phyloP scores from a whole-genome alignment of 257 asterid species.

The Forsythia viridissima region DNA sequence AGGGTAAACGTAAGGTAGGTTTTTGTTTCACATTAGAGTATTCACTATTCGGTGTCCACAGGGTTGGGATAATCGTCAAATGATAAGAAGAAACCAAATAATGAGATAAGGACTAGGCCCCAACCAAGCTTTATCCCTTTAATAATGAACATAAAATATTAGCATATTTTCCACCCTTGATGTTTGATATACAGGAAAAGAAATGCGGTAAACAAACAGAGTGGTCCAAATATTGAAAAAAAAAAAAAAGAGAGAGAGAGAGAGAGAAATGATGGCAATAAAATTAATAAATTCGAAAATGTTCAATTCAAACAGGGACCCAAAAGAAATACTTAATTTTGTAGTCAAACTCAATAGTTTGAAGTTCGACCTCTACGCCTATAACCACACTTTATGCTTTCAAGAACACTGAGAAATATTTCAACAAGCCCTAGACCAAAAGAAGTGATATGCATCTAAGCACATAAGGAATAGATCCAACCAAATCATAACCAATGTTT shows the following conservation, averaged over 20 bases:
- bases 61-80: not conserved
- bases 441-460: not conserved
- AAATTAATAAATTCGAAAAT: not conserved
- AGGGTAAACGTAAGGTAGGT: conserved; percentile 11
- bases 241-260: not conserved
- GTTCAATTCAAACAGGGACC: not conserved
- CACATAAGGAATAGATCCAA: not conserved
- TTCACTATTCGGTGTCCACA: not conserved
- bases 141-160: not conserved
- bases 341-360: not conserved
- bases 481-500: not conserved
- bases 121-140: conserved; percentile 17
- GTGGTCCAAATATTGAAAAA: not conserved
- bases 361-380: too few relatives aligned
- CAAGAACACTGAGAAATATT: not conserved
- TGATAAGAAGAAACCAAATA: not conserved
- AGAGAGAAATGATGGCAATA: not conserved
- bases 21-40: not conserved
- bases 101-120: not conserved
- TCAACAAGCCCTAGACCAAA: conserved; percentile 7
- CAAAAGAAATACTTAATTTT: not conserved
- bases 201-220: not conserved
- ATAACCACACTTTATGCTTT: too few relatives aligned
- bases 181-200: not conserved
- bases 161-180: conserved; percentile 12